These are phyloP conservation scores for Pyracantha coccinea DNA, from an alignment of 331 rosid genomes.

Conservation along the genomic window DNA sequence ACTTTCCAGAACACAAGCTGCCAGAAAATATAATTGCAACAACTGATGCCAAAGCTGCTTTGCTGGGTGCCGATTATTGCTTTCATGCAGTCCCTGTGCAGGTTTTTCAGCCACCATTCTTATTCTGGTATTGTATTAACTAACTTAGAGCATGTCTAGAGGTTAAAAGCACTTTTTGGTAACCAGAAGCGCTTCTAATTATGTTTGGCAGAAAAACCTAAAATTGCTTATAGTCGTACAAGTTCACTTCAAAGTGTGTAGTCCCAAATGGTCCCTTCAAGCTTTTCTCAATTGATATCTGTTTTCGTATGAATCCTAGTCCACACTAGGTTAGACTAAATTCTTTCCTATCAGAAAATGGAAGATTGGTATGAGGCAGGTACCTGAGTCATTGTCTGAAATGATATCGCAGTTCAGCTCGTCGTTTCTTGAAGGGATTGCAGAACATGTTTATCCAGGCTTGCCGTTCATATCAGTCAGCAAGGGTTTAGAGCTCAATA, in stretches of 20 bases:
- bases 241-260: not conserved
- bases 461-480: conserved; percentile 90
- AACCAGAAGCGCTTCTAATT: not conserved
- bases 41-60: conserved; percentile 75
- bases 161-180: not conserved
- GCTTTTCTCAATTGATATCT: not conserved
- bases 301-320: not conserved
- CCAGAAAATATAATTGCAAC: conserved; percentile 79
- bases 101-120: conserved; percentile 30
- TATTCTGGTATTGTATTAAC: not conserved
- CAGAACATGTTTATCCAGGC: conserved; percentile 72
- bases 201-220: not conserved
- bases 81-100: conserved; percentile 94
- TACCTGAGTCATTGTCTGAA: conserved; percentile 12
- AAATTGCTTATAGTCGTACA: not conserved
- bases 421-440: conserved; percentile 63
- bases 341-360: not conserved
- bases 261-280: not conserved
- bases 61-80: conserved; percentile 69
- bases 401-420: conserved; percentile 63
- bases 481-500: conserved; percentile 82
- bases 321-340: not conserved
- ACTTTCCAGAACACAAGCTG: conserved; percentile 8
- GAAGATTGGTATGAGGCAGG: not conserved
- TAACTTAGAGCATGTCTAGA: not conserved